Evolutionary conservation across 192 early-diverging fungal species (phyloP), one percentile per base, ranked within the genome.

Genomic region (Podochytrium sp.): DNA sequence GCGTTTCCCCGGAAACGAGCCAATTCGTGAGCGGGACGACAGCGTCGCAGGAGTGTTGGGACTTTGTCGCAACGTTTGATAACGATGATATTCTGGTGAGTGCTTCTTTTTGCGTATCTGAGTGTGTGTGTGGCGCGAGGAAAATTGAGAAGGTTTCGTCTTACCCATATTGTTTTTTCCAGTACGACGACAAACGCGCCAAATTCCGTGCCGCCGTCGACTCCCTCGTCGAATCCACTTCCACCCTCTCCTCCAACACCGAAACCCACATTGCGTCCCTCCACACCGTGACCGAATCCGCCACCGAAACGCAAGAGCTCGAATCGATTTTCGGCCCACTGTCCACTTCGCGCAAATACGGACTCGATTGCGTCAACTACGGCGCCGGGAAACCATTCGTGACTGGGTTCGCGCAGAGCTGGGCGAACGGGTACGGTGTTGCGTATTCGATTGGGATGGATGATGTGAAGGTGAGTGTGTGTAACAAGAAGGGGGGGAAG

Each of bases 11-110:
- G 23, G 50, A 32, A 38, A n/a, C 6, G 18, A 33, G 55, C 12
- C 23, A 60, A 33, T 32, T 71, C 18, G 95, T 96, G 71, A 96
- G 93, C 40, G 90, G 91, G 18, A 86, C 93, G 20, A 89, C 89
- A 51, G 87, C 90, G 73, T 90, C 91, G 3, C 72, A 80, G 7
- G 93, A 96, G 20, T 83, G 85, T 43, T 82, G 90, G 75, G 92
- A 80, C 0, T 98, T 96, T 78, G 89, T 86, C 35, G 83, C 87
- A 33, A 83, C 86, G 1, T 91, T 95, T 71, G 92, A 91, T 52
- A 89, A 95, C 80, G 90, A 90, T 72, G 78, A 88, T 65, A 56
- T 85, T 53, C 56, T 85, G 82, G 83, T 84, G 71, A 43, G 76
- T 30, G 32, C 14, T 3, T 33, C 32, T n/a, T 32, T 53, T 32